phyloP scores from a whole-genome alignment of 2,329 filamentous ascomycete genomes.

The Aspergillus sojae region DNA sequence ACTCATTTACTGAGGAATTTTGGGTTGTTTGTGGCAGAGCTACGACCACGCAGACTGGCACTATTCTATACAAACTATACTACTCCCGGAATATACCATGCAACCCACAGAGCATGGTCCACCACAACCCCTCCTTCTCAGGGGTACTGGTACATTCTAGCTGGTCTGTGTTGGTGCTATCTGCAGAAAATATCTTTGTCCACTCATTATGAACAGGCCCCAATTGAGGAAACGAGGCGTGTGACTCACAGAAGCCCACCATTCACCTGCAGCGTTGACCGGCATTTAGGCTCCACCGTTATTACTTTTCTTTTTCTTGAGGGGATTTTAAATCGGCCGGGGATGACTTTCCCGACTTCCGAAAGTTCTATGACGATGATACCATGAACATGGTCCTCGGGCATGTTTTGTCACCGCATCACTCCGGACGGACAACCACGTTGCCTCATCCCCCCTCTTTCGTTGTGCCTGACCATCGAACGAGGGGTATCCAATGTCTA shows the following conservation, averaged over 20 bases:
- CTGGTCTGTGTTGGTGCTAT: not conserved
- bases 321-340: not conserved
- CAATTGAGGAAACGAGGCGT: not conserved
- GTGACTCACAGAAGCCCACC: conserved; percentile 4
- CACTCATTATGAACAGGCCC: not conserved
- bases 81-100: not conserved
- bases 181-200: not conserved
- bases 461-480: not conserved
- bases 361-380: not conserved
- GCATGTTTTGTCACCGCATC: not conserved
- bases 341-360: not conserved
- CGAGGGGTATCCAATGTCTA: not conserved
- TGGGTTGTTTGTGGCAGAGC: not conserved
- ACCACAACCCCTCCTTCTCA: not conserved
- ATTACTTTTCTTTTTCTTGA: not conserved
- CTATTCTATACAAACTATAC: not conserved
- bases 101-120: not conserved
- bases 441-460: not conserved
- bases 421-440: not conserved
- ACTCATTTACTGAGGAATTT: not conserved
- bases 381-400: not conserved
- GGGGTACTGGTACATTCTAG: not conserved
- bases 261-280: not conserved
- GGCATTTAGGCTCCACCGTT: conserved; percentile 1
- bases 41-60: not conserved